Percentiles rank a stretch among this genome's conserved stretches.
Evolutionary conservation across 2,329 filamentous ascomycete species (phyloP).

Genomic region (Fusarium sp.): DNA sequence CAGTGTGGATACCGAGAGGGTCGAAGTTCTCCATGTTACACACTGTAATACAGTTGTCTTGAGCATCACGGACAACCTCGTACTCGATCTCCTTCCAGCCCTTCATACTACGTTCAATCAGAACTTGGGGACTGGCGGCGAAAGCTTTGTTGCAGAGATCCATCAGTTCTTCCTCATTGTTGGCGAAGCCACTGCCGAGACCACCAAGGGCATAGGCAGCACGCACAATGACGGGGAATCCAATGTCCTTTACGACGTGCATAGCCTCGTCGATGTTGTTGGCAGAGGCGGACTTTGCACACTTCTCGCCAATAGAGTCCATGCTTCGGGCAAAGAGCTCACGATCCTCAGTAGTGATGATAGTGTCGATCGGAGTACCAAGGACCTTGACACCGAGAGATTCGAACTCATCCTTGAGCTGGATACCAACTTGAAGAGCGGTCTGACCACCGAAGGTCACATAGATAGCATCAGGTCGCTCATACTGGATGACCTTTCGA

Average conservation of each 20-base stretch:
- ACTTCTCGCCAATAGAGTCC: conserved; percentile 98
- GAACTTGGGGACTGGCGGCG: conserved; percentile 91
- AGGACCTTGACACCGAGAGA: conserved; percentile 90
- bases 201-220: conserved; percentile 96
- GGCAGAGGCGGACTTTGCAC: conserved; percentile 94
- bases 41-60: conserved; percentile 98
- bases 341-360: conserved; percentile 97
- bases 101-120: conserved; percentile 99
- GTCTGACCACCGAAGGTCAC: conserved; percentile 98
- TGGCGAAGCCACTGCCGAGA: conserved; percentile 92
- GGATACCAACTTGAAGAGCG: conserved; percentile 93
- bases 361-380: conserved; percentile 95
- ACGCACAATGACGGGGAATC: conserved; percentile 95
- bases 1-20: conserved; percentile 95
- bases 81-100: conserved; percentile 99
- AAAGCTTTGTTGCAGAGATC: conserved; percentile 95
- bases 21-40: conserved; percentile 99
- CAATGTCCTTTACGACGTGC: conserved; percentile 86
- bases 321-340: conserved; percentile 97
- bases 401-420: conserved; percentile 97
- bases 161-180: conserved; percentile 81
- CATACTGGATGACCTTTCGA: conserved; percentile 94
- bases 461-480: conserved; percentile 95
- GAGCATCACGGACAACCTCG: conserved; percentile 92
- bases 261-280: conserved; percentile 88